Evolutionary conservation across 208 protist genomes (phyloP).

Genomic region (Crithidia thermophila): DNA sequence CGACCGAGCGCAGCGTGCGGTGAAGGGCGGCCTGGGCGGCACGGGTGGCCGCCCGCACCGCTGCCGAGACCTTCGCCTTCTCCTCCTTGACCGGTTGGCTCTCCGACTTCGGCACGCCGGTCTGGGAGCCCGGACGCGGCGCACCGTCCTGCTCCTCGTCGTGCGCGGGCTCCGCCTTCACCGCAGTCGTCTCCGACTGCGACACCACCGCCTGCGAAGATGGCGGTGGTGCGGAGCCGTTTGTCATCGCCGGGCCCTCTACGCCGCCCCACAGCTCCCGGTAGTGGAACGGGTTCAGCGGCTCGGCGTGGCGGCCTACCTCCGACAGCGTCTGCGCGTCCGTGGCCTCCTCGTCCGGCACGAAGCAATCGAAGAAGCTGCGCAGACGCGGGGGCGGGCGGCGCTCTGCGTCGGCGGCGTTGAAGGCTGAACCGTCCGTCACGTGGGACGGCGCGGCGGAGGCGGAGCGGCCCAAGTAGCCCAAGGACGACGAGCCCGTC

Average conservation of each 20-base stretch:
- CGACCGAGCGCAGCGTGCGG: slow-evolving; percentile 31
- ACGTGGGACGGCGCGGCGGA: slow-evolving; percentile 7
- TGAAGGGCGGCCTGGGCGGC: slow-evolving; percentile 15
- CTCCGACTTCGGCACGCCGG: background rate
- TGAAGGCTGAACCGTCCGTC: slow-evolving; percentile 1
- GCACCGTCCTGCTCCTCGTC: background rate
- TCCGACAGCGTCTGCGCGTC: slow-evolving; percentile 18
- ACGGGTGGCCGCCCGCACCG: slow-evolving; percentile 2
- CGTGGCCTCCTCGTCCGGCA: slow-evolving; percentile 24
- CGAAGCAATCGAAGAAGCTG: slow-evolving; percentile 67
- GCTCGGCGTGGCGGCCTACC: slow-evolving; percentile 40
- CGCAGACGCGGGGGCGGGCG: slow-evolving; percentile 47
- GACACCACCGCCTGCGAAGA: background rate
- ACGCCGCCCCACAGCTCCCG: slow-evolving; percentile 38
- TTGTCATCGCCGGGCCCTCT: background rate
- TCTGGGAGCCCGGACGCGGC: too few species aligned
- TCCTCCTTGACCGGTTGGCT: background rate
- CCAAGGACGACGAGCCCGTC: background rate
- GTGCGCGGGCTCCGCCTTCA: slow-evolving; percentile 1
- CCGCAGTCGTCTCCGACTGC: too few species aligned
- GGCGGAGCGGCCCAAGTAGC: slow-evolving; percentile 9
- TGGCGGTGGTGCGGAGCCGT: background rate
- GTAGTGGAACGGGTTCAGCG: slow-evolving; percentile 84
- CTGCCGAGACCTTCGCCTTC: background rate
- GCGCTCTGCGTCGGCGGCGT: slow-evolving; percentile 14